Evolutionary conservation across 345 rosid genomes (phyloP).

Genomic region (Salix udensis): DNA sequence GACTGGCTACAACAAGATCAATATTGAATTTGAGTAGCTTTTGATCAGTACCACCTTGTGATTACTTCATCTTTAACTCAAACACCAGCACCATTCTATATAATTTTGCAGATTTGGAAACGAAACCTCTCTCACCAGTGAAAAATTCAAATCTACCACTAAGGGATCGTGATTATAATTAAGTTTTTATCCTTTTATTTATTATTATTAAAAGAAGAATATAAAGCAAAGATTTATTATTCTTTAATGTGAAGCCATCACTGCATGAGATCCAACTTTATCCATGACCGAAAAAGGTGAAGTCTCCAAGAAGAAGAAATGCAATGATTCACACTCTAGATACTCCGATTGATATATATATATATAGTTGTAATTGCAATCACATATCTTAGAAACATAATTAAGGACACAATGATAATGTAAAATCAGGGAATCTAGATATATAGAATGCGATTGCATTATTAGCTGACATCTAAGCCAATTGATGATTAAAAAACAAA

Average conservation of each 20-base stretch:
- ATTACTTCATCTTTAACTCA: neutral
- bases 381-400: conserved; percentile 6
- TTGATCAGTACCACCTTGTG: neutral
- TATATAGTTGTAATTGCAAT: neutral
- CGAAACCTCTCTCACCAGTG: neutral
- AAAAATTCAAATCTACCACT: neutral
- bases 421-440: neutral
- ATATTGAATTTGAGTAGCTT: neutral
- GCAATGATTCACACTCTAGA: conserved; percentile 6
- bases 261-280: neutral
- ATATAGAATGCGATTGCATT: conserved; percentile 1
- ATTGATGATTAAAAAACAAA: neutral
- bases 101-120: too few species aligned
- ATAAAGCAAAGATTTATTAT: neutral
- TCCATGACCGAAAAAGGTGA: neutral
- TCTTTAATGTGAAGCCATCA: neutral
- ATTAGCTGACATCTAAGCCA: neutral
- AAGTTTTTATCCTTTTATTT: too few species aligned
- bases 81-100: neutral
- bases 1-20: neutral
- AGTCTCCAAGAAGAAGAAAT: neutral
- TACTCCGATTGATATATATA: neutral
- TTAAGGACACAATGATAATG: conserved; percentile 10
- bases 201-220: too few species aligned
- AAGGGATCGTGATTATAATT: neutral